phyloP scores from a whole-genome alignment of 2,329 filamentous ascomycete species.

The Phaeomoniella chlamydospora region DNA sequence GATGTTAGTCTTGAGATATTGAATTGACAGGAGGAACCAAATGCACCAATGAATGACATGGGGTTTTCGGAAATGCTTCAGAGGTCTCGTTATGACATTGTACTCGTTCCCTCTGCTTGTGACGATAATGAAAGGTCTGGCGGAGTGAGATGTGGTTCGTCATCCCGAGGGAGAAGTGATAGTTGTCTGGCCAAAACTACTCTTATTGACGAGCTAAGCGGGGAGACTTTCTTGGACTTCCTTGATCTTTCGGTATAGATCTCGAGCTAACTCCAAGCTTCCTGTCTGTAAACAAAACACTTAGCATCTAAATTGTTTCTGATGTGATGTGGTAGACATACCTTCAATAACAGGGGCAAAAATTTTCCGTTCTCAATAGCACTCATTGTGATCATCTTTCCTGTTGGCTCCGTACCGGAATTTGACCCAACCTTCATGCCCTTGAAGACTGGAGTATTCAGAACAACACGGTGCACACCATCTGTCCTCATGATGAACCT shows the following conservation, averaged over 20 bases:
- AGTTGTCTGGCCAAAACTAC: no score
- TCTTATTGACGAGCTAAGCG: no score
- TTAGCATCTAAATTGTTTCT: not conserved
- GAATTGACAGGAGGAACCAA: no score
- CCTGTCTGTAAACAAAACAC: not conserved
- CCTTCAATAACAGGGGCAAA: slow-evolving; percentile 42
- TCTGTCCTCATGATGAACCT: slow-evolving; percentile 86
- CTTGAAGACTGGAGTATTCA: slow-evolving; percentile 71
- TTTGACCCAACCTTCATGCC: slow-evolving; percentile 63
- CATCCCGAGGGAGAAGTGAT: no score
- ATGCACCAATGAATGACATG: no score
- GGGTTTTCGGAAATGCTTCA: no score
- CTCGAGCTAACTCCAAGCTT: slow-evolving; percentile 1
- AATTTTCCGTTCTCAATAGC: slow-evolving; percentile 38
- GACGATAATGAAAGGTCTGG: no score
- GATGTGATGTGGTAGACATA: no score
- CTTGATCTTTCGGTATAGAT: slow-evolving; percentile 1
- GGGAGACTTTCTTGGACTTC: slow-evolving; percentile 1
- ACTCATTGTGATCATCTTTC: slow-evolving; percentile 55
- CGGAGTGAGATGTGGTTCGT: no score
- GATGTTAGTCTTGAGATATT: no score
- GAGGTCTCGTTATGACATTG: no score
- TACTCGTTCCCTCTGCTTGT: no score
- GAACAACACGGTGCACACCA: slow-evolving; percentile 69
- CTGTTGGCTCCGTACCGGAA: slow-evolving; percentile 46